phyloP scores from a whole-genome alignment of 768 basidiomycete species.

The Termitomyces sp. region DNA sequence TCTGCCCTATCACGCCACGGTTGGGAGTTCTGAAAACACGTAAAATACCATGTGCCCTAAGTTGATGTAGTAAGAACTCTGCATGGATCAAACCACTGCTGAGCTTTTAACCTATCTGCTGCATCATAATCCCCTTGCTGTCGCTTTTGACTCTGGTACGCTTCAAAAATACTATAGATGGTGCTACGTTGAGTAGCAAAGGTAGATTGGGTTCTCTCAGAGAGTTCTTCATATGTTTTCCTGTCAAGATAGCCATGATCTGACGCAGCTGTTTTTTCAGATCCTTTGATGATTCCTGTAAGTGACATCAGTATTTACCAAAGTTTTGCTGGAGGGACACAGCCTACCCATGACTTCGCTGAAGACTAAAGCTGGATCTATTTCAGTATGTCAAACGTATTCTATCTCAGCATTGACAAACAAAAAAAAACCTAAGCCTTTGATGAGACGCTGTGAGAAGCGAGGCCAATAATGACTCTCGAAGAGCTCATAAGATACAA shows the following conservation, averaged over 20 bases:
- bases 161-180: slow-evolving; percentile 49
- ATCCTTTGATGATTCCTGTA: slow-evolving; percentile 66
- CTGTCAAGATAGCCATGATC: slow-evolving; percentile 34
- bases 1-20: slow-evolving; percentile 30
- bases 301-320: neutral
- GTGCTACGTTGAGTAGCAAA: slow-evolving; percentile 44
- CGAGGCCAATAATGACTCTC: slow-evolving; percentile 51
- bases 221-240: slow-evolving; percentile 39
- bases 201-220: slow-evolving; percentile 44
- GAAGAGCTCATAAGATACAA: slow-evolving; percentile 44
- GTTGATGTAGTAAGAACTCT: neutral
- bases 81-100: neutral
- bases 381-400: neutral
- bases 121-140: slow-evolving; percentile 40
- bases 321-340: neutral
- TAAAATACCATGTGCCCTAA: slow-evolving; percentile 48
- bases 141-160: slow-evolving; percentile 42
- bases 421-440: slow-evolving; percentile 41
- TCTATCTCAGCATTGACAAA: neutral
- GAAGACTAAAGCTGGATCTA: slow-evolving; percentile 60
- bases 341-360: slow-evolving; percentile 58
- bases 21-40: slow-evolving; percentile 19
- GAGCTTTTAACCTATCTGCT: slow-evolving; percentile 46
- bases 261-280: slow-evolving; percentile 40
- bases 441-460: slow-evolving; percentile 44